Conservation (phyloP, 176 grass and related monocot genomes). For the Eleusine coracana region DNA sequence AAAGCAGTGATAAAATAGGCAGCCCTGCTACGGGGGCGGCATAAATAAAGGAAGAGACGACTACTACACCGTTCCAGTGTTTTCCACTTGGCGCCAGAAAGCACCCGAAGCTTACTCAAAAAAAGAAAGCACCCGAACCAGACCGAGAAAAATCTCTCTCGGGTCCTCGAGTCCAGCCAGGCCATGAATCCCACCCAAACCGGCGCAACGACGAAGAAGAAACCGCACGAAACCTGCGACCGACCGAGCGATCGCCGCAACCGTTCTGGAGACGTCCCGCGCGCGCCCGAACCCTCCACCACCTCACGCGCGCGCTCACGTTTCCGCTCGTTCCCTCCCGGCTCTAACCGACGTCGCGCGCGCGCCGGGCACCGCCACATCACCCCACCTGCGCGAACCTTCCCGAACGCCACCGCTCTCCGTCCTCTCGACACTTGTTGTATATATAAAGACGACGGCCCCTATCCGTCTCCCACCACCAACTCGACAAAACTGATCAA, state of each 20-base stretch:
- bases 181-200: background rate
- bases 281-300: conserved; percentile 45
- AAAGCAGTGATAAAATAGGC: too few species aligned
- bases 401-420: conserved; percentile 33
- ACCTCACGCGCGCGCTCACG: background rate
- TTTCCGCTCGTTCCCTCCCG: too few species aligned
- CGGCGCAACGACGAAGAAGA: background rate
- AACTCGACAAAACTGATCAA: background rate
- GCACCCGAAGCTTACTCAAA: too few species aligned
- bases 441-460: conserved; percentile 17
- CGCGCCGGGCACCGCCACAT: conserved; percentile 20
- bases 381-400: conserved; percentile 35
- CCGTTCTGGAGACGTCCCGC: conserved; percentile 43
- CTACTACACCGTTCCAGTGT: conserved; percentile 26
- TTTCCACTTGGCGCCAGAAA: conserved; percentile 39
- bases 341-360: conserved; percentile 5
- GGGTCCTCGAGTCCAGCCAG: background rate
- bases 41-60: background rate
- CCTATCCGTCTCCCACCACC: background rate
- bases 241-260: background rate
- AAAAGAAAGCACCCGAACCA: background rate
- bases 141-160: background rate
- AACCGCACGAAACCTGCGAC: conserved; percentile 40
- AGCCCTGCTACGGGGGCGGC: background rate
- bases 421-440: background rate